phyloP scores from a whole-genome alignment of 805 yeast species.

The Geotrichum ghanense region DNA sequence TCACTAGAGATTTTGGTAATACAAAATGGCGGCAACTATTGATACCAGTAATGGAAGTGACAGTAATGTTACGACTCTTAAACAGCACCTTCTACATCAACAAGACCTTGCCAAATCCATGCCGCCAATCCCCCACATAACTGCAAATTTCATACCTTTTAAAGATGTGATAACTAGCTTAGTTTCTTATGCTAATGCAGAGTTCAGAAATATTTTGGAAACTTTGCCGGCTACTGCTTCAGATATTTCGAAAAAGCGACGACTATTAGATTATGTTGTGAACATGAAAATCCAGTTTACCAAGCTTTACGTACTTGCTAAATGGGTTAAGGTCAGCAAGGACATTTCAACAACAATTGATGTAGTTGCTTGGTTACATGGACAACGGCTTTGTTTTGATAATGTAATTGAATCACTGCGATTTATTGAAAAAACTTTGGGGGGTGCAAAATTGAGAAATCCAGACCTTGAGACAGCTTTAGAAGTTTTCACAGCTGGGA shows the following conservation, averaged over 20 bases:
- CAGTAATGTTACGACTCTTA: neutral
- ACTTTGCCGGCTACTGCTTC: constrained; percentile 44
- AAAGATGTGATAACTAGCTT: constrained; percentile 47
- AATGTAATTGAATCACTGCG: constrained; percentile 56
- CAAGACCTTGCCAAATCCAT: constrained; percentile 61
- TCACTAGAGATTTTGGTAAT: too few relatives aligned
- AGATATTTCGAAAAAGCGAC: constrained; percentile 55
- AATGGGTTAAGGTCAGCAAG: constrained; percentile 73
- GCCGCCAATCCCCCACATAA: constrained; percentile 58
- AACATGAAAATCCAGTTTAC: constrained; percentile 72
- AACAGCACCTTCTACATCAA: constrained; percentile 2
- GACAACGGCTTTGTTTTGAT: constrained; percentile 59
- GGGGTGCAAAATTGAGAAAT: constrained; percentile 85
- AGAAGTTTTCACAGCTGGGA: constrained; percentile 69
- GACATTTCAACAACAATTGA: constrained; percentile 73
- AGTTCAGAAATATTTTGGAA: constrained; percentile 48
- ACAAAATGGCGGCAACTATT: neutral
- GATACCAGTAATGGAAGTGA: neutral
- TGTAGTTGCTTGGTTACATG: constrained; percentile 75
- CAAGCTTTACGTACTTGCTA: constrained; percentile 71
- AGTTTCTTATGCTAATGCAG: constrained; percentile 51
- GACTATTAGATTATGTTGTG: constrained; percentile 57
- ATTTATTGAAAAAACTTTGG: constrained; percentile 53
- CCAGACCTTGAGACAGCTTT: constrained; percentile 83
- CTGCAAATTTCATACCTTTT: constrained; percentile 57